Evolutionary conservation across 331 rosid species (phyloP).

Genomic region (Rhamnella rubrinervis): DNA sequence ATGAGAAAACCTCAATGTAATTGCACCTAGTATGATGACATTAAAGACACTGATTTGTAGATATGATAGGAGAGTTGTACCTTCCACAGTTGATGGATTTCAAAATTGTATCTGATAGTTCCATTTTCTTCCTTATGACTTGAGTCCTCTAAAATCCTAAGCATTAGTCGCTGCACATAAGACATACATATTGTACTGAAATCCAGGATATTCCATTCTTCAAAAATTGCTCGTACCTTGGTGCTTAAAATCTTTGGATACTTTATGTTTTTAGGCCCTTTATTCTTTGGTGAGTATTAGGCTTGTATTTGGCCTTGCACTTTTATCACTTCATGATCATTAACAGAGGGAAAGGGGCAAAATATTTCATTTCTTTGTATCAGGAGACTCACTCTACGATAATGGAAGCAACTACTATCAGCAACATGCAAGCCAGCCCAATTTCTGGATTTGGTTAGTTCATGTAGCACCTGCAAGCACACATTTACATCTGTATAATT

Average conservation of each 20-base stretch:
- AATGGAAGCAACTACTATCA: slow-evolving; percentile 83
- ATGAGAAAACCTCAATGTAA: no score
- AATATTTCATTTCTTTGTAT: background rate
- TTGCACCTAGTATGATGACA: background rate
- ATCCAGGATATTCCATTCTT: background rate
- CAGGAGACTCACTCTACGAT: slow-evolving; percentile 68
- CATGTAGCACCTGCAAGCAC: slow-evolving; percentile 53
- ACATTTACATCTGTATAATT: slow-evolving; percentile 17
- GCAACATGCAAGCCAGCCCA: slow-evolving; percentile 84
- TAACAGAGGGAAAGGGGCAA: no score
- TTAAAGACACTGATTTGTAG: background rate
- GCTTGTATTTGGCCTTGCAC: no score
- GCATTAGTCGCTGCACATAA: slow-evolving; percentile 62
- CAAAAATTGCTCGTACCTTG: background rate
- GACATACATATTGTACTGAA: slow-evolving; percentile 5
- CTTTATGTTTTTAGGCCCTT: background rate
- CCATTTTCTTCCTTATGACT: slow-evolving; percentile 22
- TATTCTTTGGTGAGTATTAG: no score
- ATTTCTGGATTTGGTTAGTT: slow-evolving; percentile 58
- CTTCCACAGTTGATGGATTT: slow-evolving; percentile 51
- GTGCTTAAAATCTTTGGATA: background rate
- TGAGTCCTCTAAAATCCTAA: slow-evolving; percentile 42
- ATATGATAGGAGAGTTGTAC: slow-evolving; percentile 28
- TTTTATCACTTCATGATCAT: background rate
- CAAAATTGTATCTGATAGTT: slow-evolving; percentile 29